Evolutionary conservation across 2,329 filamentous ascomycete species (phyloP), one percentile per base, ranked within the genome.

Genomic region (Cytospora schulzeri): DNA sequence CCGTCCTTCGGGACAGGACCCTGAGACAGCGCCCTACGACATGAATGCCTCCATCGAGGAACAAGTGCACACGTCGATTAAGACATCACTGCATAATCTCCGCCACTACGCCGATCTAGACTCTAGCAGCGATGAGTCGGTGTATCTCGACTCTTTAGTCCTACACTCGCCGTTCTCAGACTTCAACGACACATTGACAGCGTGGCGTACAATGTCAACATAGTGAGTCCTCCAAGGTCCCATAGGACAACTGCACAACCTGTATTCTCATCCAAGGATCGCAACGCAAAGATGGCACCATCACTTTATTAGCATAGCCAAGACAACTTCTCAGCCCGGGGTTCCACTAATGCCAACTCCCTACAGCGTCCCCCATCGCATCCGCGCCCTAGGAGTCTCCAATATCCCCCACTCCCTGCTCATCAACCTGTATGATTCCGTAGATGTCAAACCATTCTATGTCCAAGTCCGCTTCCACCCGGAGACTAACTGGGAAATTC

Each of bases 381-480:
- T 93, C 67, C 86, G 86, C 50, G 81, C 85, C 29, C 79, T 95
- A 9, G 92, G 92, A 48, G 88, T 95, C 61, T 92, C 89, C 60
- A 95, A 95, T 74, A 83, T 85, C n/a, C 78, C 81, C 19, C 76
- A 90, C 2, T 73, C 80, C 0, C 74, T 85, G 1, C 79, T 94
- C 35, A 7, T 19, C 5, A 24, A 41, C 11, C 51, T 62, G 35
- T 70, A 76, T 19, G 78, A 79, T 3, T 76, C 70, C 0, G 67
- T 80, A 53, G 78, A 77, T 65, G 80, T 80, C 1, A 50, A 31
- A 68, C 86, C 85, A 0, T 79, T 83, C 1, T 83, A 93, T 1
- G 88, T 93, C 6, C 91, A 95, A 76, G 94, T 94, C 71, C 83
- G 90, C 1, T 92, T 95, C 76, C 84, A 88, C 71, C 75, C 78